Percentiles rank a stretch among this genome's conserved stretches.
phyloP scores from a whole-genome alignment of 2,329 filamentous ascomycete genomes.

The Monilinia laxa region DNA sequence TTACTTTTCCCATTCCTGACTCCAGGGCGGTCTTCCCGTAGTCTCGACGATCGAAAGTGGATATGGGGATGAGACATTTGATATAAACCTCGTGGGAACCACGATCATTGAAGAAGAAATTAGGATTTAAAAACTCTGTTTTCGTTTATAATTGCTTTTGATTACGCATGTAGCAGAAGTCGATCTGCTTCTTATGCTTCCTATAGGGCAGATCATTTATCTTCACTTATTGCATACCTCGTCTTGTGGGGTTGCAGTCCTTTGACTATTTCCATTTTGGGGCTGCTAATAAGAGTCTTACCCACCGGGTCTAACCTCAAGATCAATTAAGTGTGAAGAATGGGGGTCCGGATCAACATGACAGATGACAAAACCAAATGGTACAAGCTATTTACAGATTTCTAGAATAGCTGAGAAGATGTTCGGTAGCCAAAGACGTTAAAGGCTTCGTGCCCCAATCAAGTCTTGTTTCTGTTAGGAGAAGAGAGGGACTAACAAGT shows the following conservation, averaged over 20 bases:
- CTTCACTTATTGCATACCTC: neutral
- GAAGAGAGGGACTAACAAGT: neutral
- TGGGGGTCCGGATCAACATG: conserved; percentile 11
- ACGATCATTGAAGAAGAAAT: neutral
- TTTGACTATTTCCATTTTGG: neutral
- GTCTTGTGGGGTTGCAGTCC: conserved; percentile 3
- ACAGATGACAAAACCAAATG: conserved; percentile 6
- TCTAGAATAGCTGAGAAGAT: conserved; percentile 10
- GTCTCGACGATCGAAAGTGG: conserved; percentile 13
- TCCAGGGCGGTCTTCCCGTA: conserved; percentile 7
- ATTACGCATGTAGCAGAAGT: conserved; percentile 3
- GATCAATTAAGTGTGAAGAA: neutral
- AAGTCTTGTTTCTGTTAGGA: neutral
- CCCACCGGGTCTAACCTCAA: conserved; percentile 14
- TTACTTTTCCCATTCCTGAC: neutral
- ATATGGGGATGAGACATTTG: conserved; percentile 17
- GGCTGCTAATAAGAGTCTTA: conserved; percentile 6
- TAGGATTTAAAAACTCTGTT: neutral
- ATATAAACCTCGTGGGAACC: conserved; percentile 14
- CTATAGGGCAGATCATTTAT: conserved; percentile 5
- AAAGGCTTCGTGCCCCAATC: conserved; percentile 4
- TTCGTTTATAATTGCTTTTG: neutral
- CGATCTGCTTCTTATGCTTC: neutral
- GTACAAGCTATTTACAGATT: neutral
- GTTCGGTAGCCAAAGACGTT: neutral